phyloP scores from a whole-genome alignment of 345 rosid species.

The Brassica incana region DNA sequence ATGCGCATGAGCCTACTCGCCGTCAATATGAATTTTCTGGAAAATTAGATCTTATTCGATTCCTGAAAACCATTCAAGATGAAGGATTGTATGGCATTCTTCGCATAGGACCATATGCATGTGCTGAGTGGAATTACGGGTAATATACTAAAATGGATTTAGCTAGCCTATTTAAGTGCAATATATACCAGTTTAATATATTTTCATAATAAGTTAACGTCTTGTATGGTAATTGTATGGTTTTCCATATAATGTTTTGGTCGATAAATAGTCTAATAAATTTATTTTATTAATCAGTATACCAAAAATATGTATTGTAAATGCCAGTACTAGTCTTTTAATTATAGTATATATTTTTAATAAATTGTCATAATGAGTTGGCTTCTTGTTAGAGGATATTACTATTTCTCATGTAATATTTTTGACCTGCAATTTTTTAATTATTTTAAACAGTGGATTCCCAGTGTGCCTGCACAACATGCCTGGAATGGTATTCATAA shows the following conservation, averaged over 20 bases:
- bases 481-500: constrained; percentile 41
- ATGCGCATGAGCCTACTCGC: background rate
- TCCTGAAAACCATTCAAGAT: constrained; percentile 44
- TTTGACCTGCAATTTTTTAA: background rate
- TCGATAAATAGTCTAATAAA: no score
- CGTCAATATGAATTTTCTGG: constrained; percentile 10
- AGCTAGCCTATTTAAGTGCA: background rate
- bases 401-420: background rate
- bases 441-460: constrained; percentile 44
- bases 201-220: no score
- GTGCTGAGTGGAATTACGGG: constrained; percentile 70
- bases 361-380: background rate
- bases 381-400: no score
- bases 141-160: background rate
- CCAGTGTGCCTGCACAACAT: constrained; percentile 12
- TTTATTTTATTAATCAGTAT: no score
- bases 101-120: constrained; percentile 58
- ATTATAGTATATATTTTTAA: no score
- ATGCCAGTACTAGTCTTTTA: no score
- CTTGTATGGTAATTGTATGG: no score
- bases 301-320: no score
- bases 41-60: constrained; percentile 45
- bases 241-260: no score
- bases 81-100: constrained; percentile 47
- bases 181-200: no score